A percentile compares a stretch with the other conserved stretches of the same genome.
Conservation (phyloP, 345 rosid species). For the Pelargonium nanum region DNA sequence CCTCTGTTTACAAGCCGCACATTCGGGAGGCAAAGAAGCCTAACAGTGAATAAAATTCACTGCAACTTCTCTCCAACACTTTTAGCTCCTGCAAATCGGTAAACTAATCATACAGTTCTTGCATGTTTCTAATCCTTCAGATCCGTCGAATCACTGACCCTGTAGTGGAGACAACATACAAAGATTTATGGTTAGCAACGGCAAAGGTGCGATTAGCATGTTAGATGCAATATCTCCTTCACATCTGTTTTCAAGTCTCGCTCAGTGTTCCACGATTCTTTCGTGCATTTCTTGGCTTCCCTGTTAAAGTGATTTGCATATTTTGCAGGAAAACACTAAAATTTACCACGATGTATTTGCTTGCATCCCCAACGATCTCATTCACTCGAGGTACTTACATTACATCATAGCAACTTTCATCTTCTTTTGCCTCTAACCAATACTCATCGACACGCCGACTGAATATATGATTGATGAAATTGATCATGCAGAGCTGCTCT, state of each 20-base stretch:
- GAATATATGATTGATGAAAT: background rate
- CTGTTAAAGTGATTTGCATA: no score
- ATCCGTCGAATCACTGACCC: slow-evolving; percentile 57
- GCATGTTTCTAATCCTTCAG: slow-evolving; percentile 22
- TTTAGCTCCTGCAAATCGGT: background rate
- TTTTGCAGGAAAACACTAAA: slow-evolving; percentile 40
- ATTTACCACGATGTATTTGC: slow-evolving; percentile 69
- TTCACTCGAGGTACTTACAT: slow-evolving; percentile 49
- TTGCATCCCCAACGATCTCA: slow-evolving; percentile 70
- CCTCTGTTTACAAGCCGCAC: no score
- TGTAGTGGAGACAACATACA: slow-evolving; percentile 44
- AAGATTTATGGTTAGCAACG: slow-evolving; percentile 58
- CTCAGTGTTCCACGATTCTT: background rate
- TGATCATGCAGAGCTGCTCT: slow-evolving; percentile 45
- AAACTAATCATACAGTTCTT: background rate
- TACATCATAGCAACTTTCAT: background rate
- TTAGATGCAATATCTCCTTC: background rate
- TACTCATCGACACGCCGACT: background rate
- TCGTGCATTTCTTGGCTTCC: no score
- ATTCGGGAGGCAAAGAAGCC: no score
- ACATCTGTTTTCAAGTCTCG: background rate
- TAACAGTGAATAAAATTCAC: no score
- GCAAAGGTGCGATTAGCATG: slow-evolving; percentile 37
- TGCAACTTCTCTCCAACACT: background rate
- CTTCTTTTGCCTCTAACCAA: background rate